These are phyloP conservation scores for Cladosporium austrohemisphaericum DNA, from an alignment of 2,329 filamentous ascomycete genomes.

Conservation along the genomic window DNA sequence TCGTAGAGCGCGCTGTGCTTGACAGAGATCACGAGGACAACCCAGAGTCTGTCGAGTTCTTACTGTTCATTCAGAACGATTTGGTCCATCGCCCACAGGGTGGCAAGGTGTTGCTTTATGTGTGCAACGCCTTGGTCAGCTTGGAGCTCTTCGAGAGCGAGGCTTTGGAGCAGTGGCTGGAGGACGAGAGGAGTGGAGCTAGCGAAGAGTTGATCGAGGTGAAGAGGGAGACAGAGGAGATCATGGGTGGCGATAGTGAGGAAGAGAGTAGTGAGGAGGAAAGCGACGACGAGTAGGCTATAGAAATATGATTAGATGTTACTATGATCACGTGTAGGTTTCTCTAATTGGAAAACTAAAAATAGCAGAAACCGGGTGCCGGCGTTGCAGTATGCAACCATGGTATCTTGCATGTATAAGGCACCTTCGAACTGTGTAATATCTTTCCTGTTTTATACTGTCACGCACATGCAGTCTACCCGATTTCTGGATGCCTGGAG, in stretches of 20 bases:
- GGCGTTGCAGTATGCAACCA: no score
- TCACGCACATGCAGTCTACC: no score
- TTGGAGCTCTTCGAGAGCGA: slow-evolving; percentile 85
- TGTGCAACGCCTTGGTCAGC: slow-evolving; percentile 81
- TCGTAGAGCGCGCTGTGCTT: slow-evolving; percentile 58
- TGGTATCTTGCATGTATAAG: no score
- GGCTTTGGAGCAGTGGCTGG: slow-evolving; percentile 86
- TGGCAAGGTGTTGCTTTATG: slow-evolving; percentile 66
- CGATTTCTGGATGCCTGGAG: no score
- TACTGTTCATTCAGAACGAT: slow-evolving; percentile 77
- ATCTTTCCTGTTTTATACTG: no score
- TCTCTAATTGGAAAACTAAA: no score
- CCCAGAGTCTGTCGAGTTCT: slow-evolving; percentile 77
- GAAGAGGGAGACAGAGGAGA: slow-evolving; percentile 69
- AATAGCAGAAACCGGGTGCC: no score
- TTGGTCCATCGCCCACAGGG: slow-evolving; percentile 63
- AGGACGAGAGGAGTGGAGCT: slow-evolving; percentile 63
- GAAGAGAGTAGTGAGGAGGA: slow-evolving; percentile 58
- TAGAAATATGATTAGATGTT: not conserved
- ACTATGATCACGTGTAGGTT: not conserved
- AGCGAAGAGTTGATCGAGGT: slow-evolving; percentile 67
- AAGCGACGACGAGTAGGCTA: slow-evolving; percentile 29
- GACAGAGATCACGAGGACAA: slow-evolving; percentile 48
- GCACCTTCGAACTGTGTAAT: no score
- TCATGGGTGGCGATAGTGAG: slow-evolving; percentile 72